A percentile compares a stretch with the other conserved stretches of the same genome.
phyloP scores from a whole-genome alignment of 176 grass and related monocot species.

The Aechmea fasciata region DNA sequence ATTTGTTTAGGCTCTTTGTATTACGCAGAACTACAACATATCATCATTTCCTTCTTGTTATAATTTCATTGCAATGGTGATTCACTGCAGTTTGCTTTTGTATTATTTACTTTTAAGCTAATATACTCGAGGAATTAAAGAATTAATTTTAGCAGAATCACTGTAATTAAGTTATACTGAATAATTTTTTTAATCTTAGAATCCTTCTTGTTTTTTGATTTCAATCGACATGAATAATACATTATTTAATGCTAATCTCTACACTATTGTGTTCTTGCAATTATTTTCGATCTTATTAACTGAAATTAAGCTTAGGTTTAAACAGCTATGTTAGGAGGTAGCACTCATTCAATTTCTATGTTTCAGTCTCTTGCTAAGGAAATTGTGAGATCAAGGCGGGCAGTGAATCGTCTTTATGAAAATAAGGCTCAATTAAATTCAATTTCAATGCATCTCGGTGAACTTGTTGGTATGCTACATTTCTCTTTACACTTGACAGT shows the following conservation, averaged over 20 bases:
- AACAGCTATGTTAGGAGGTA: neutral
- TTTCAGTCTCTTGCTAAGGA: constrained; percentile 67
- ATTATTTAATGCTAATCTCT: neutral
- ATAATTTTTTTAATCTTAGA: no score
- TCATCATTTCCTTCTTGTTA: no score
- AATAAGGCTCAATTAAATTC: constrained; percentile 89
- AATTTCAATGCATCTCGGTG: constrained; percentile 92
- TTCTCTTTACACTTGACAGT: neutral
- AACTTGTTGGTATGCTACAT: constrained; percentile 58
- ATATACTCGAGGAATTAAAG: no score
- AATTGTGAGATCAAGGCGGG: constrained; percentile 62
- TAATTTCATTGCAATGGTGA: no score
- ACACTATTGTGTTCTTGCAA: neutral
- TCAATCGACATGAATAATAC: neutral
- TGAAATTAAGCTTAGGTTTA: neutral
- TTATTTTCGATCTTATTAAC: neutral
- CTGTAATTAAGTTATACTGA: no score
- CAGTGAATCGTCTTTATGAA: constrained; percentile 90
- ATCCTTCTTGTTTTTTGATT: no score
- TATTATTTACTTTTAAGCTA: no score
- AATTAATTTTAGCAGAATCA: no score
- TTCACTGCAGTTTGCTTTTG: no score
- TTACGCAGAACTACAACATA: no score
- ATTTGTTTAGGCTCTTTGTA: no score
- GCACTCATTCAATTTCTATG: neutral